Percentiles rank a stretch among this genome's conserved stretches.
phyloP scores from a whole-genome alignment of 495 filamentous ascomycete species.

The Elaphomyces granulatus region DNA sequence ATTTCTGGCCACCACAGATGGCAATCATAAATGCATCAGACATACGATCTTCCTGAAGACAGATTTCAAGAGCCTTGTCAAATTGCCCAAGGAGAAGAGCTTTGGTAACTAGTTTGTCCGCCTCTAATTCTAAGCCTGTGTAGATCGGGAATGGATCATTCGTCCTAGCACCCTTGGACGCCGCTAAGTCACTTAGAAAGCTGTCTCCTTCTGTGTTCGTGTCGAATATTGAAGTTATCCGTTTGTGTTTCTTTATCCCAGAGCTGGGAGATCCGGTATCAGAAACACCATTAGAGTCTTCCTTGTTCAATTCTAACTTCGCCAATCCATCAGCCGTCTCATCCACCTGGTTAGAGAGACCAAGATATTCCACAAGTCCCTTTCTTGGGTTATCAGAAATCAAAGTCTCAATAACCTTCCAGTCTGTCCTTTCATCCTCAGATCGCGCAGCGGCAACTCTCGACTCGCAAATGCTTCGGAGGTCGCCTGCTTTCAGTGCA shows the following conservation, averaged over 20 bases:
- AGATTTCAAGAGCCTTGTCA: conserved; percentile 76
- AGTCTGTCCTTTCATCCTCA: conserved; percentile 89
- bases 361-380: conserved; percentile 72
- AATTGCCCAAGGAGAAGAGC: conserved; percentile 83
- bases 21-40: conserved; percentile 98
- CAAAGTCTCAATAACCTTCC: conserved; percentile 85
- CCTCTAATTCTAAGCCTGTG: conserved; percentile 59
- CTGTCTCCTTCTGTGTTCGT: conserved; percentile 58
- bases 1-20: conserved; percentile 86
- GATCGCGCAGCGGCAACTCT: conserved; percentile 55
- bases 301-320: conserved; percentile 30
- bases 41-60: conserved; percentile 72
- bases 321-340: conserved; percentile 35
- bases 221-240: conserved; percentile 73
- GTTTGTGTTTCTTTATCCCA: conserved; percentile 40
- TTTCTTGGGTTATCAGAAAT: conserved; percentile 66
- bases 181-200: conserved; percentile 63
- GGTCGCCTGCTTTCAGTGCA: conserved; percentile 61
- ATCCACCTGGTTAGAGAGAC: conserved; percentile 52
- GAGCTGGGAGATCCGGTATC: conserved; percentile 30
- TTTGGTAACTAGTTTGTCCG: conserved; percentile 76
- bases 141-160: conserved; percentile 82
- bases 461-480: conserved; percentile 66
- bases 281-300: conserved; percentile 35
- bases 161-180: conserved; percentile 64